Percentiles rank a stretch among this genome's conserved stretches.
phyloP scores from a whole-genome alignment of 257 asterid genomes.

The Nicotiana obtusifolia region DNA sequence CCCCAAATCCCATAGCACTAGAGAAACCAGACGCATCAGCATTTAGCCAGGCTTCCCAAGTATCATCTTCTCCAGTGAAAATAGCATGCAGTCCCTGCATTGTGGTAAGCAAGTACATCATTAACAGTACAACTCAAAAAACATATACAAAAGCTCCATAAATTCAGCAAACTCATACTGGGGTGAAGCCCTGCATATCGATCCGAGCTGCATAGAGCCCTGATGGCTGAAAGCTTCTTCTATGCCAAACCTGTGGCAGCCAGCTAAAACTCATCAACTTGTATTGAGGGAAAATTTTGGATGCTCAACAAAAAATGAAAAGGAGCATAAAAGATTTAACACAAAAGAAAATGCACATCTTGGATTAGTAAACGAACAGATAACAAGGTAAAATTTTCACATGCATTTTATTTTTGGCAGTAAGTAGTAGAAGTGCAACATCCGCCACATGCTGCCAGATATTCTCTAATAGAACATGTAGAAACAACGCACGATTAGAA shows the following conservation, averaged over 20 bases:
- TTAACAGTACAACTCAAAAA: constrained; percentile 2
- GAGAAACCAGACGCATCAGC: constrained; percentile 71
- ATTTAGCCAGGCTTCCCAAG: constrained; percentile 97
- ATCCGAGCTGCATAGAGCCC: constrained; percentile 99
- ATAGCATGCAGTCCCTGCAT: constrained; percentile 81
- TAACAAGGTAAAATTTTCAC: neutral
- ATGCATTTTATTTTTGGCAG: neutral
- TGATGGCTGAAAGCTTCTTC: constrained; percentile 92
- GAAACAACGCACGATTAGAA: neutral
- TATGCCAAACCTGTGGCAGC: constrained; percentile 75
- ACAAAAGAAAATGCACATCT: neutral
- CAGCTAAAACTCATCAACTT: neutral
- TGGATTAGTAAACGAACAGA: neutral
- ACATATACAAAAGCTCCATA: neutral
- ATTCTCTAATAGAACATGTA: neutral
- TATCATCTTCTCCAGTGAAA: constrained; percentile 92
- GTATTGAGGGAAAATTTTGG: neutral
- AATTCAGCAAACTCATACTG: constrained; percentile 43
- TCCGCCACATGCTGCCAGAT: neutral
- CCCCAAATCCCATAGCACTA: constrained; percentile 39
- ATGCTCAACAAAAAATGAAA: neutral
- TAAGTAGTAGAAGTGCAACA: neutral
- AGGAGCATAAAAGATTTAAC: neutral
- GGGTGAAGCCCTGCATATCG: constrained; percentile 87
- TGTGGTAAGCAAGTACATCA: constrained; percentile 13